Evolutionary conservation across 371 early-diverging fungal species (phyloP), one percentile per base, ranked within the genome.

Genomic region (Catenaria anguillulae): DNA sequence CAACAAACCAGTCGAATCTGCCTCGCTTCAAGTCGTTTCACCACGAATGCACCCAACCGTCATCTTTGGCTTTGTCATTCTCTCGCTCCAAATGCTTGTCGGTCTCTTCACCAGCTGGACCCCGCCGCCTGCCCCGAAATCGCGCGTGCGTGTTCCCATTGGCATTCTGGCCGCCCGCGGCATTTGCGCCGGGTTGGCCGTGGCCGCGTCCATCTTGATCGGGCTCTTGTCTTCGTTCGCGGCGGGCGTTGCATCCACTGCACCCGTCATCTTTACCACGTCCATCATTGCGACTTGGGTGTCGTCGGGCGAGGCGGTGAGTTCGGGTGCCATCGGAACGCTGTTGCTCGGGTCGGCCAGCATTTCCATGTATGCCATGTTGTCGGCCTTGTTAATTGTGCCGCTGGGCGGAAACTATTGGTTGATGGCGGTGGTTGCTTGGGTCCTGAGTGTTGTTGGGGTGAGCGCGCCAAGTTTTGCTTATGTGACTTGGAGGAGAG

Each of bases 261-360:
- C 31, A 24, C 56, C 56, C 34, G 37, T 56, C 24, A 56, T 56
- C n/a, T 56, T 56, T 24, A 56, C 37, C 21, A n/a, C 56, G 35
- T 21, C 21, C 37, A 26, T 56, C 35, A 36, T 56, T 24, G 34
- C 56, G 4, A 23, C 23, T 3, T 56, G 56, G 56, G 8, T 56
- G 2, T 56, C 56, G 56, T 56, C 56, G 34, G 56, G 56, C 33
- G 56, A 23, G 33, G 35, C 35, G 3, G 56, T 56, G 21, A 29
- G 29, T 24, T 23, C 56, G 23, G 56, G 56, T 10, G 56, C 56
- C 4, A 56, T 56, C 26, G 56, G 35, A 15, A 24, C 56, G 24
- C 37, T 56, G 24, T 29, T 56, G 56, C 24, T 56, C 4, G 56
- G 56, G 1, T 34, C 35, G 35, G 17, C 56, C 21, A 56, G 56